Percentiles rank a stretch among this genome's conserved stretches.
Evolutionary conservation across 164 flowering plant species (phyloP).

Genomic region (Sextonia rubra): DNA sequence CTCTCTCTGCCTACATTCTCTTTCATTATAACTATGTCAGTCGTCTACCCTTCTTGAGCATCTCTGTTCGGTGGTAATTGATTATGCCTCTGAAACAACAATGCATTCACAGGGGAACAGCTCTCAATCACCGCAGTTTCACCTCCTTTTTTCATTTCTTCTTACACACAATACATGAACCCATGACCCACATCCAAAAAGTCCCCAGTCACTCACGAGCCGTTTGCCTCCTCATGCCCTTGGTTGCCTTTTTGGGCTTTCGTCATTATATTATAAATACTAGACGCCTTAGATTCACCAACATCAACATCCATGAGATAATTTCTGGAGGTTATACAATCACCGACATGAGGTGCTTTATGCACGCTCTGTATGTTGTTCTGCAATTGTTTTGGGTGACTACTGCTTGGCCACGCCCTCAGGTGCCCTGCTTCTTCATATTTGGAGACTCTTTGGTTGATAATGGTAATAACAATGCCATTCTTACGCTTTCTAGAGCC

Average conservation of each 20-base stretch:
- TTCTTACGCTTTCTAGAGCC: constrained; percentile 70
- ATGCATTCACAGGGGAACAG: constrained; percentile 7
- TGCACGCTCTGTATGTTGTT: background rate
- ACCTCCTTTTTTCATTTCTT: background rate
- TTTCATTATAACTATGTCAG: background rate
- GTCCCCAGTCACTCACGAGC: background rate
- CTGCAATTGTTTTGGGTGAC: background rate
- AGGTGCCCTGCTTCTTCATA: constrained; percentile 70
- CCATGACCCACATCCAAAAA: background rate
- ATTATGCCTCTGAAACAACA: background rate
- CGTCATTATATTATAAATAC: too few species aligned
- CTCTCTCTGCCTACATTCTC: background rate
- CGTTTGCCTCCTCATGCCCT: background rate
- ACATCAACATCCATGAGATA: background rate
- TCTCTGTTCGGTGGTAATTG: background rate
- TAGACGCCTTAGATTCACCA: background rate
- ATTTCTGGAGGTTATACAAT: too few species aligned
- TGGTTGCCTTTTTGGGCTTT: background rate
- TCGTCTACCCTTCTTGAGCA: background rate
- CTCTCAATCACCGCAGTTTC: constrained; percentile 13
- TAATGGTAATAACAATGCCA: constrained; percentile 79
- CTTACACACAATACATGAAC: background rate
- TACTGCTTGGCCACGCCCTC: constrained; percentile 18
- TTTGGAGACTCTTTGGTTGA: constrained; percentile 91
- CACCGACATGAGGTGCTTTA: background rate